Conservation (phyloP, 257 asterid genomes). For the Solanum pinnatisectum region DNA sequence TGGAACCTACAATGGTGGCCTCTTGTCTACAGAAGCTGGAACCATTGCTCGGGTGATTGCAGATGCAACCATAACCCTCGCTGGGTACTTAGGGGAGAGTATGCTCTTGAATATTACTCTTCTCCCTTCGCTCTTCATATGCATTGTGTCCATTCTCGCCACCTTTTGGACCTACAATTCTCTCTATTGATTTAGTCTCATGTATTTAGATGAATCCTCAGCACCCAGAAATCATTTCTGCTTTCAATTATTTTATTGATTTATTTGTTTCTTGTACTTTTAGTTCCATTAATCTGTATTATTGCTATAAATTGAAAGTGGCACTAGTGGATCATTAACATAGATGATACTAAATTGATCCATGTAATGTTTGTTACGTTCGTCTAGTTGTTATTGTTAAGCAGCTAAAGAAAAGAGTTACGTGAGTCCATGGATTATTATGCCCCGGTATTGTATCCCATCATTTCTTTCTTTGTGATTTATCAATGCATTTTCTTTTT, state of each 20-base stretch:
- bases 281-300: background rate
- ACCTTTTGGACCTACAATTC: constrained; percentile 82
- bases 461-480: background rate
- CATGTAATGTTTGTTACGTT: background rate
- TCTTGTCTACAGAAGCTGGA: constrained; percentile 89
- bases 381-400: background rate
- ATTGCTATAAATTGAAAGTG: background rate
- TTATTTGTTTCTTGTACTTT: background rate
- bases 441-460: background rate
- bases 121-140: constrained; percentile 65
- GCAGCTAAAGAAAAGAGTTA: background rate
- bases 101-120: constrained; percentile 68
- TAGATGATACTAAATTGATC: background rate
- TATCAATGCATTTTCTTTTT: background rate
- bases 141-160: constrained; percentile 65
- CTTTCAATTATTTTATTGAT: background rate
- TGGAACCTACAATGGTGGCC: constrained; percentile 85
- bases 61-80: constrained; percentile 81
- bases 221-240: background rate
- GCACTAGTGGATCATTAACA: background rate
- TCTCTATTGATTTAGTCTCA: constrained; percentile 28
- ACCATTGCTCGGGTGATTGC: constrained; percentile 87
- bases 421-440: background rate
- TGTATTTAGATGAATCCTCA: background rate
- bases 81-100: constrained; percentile 62